These are phyloP conservation scores for Isabelozyma pseudorhagii DNA, from an alignment of 805 yeast genomes.

Conservation along the genomic window DNA sequence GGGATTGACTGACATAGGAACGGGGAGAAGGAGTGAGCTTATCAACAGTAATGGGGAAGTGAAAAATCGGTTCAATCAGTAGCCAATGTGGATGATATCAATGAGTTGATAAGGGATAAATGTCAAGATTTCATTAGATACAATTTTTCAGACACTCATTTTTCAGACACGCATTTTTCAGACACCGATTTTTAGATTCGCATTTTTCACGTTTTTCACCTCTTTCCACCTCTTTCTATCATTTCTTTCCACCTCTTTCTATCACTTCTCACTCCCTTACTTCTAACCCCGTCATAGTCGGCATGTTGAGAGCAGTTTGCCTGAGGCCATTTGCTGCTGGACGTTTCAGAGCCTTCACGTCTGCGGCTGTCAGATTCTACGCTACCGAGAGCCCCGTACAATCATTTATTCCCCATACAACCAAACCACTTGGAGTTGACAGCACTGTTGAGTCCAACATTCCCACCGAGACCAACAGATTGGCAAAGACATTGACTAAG, in stretches of 20 bases:
- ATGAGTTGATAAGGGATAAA: too few relatives aligned
- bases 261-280: not conserved
- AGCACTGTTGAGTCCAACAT: constrained; percentile 49
- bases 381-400: constrained; percentile 16
- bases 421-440: constrained; percentile 19
- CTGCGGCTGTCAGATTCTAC: not conserved
- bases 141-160: too few relatives aligned
- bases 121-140: too few relatives aligned
- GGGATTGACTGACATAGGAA: constrained; percentile 41
- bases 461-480: constrained; percentile 62
- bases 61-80: too few relatives aligned
- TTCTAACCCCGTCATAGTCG: too few relatives aligned
- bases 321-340: not conserved
- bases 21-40: not conserved
- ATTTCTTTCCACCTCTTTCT: not conserved
- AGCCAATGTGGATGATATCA: too few relatives aligned
- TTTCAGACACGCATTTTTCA: too few relatives aligned
- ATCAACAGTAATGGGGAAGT: not conserved
- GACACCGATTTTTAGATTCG: too few relatives aligned
- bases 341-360: not conserved
- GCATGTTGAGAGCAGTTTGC: not conserved
- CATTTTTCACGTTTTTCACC: too few relatives aligned
- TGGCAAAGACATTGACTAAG: constrained; percentile 63
- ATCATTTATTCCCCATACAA: constrained; percentile 6
- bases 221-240: not conserved